Percentiles rank a stretch among this genome's conserved stretches.
These are phyloP conservation scores for Macrolepiota dolichaula DNA, from an alignment of 768 basidiomycete genomes.

Conservation along the genomic window DNA sequence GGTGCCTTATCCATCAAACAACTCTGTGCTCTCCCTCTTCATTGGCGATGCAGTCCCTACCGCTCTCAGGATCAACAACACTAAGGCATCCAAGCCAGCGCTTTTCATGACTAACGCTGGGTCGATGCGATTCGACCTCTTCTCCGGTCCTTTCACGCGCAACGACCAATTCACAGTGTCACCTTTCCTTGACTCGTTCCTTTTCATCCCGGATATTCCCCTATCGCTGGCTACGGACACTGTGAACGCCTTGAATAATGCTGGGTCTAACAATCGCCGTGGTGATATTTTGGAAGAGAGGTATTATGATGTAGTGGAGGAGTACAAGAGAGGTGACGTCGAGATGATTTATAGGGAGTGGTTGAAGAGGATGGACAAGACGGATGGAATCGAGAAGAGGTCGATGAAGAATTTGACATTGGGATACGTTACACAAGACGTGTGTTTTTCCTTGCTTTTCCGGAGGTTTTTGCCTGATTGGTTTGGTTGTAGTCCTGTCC, in stretches of 20 bases:
- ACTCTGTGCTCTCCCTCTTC: slow-evolving; percentile 58
- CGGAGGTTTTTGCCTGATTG: neutral
- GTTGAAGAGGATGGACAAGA: slow-evolving; percentile 54
- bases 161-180: slow-evolving; percentile 78
- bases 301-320: slow-evolving; percentile 28
- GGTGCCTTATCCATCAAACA: slow-evolving; percentile 57
- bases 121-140: slow-evolving; percentile 63
- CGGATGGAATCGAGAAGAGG: slow-evolving; percentile 32
- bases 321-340: slow-evolving; percentile 49
- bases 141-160: slow-evolving; percentile 67
- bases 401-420: slow-evolving; percentile 53
- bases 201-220: slow-evolving; percentile 56
- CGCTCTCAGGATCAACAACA: slow-evolving; percentile 60
- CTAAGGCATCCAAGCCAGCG: slow-evolving; percentile 54
- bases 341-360: slow-evolving; percentile 49
- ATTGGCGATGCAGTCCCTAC: slow-evolving; percentile 52
- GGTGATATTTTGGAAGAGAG: slow-evolving; percentile 23
- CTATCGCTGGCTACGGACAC: slow-evolving; percentile 49
- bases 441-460: slow-evolving; percentile 24
- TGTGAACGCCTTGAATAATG: slow-evolving; percentile 48
- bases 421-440: slow-evolving; percentile 75
- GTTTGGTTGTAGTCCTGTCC: slow-evolving; percentile 52
- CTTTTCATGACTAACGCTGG: slow-evolving; percentile 66
- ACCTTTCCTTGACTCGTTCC: slow-evolving; percentile 65
- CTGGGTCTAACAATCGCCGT: slow-evolving; percentile 35